Conservation (phyloP, 1,284 basidiomycete species). For the Ustilago esculenta region DNA sequence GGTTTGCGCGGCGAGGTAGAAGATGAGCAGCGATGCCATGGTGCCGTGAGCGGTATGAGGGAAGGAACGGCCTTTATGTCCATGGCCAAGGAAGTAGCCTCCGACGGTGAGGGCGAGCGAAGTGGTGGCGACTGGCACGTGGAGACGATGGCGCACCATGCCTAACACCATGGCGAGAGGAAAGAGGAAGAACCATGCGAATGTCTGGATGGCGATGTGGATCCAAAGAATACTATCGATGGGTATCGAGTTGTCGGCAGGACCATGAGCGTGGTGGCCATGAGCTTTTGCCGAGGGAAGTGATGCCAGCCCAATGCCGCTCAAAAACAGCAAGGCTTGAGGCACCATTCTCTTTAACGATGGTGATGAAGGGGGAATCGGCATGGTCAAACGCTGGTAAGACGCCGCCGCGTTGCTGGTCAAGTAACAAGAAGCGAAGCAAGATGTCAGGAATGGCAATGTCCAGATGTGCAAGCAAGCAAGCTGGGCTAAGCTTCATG, state of each 20-base stretch:
- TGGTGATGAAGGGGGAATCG: too few species aligned
- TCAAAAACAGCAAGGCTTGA: conserved; percentile 3
- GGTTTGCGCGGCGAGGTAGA: conserved; percentile 71
- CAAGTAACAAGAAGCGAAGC: too few species aligned
- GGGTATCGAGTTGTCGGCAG: conserved; percentile 54
- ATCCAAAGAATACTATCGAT: conserved; percentile 63
- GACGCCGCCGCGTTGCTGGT: too few species aligned
- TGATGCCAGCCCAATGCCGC: conserved; percentile 3
- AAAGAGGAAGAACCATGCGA: conserved; percentile 61
- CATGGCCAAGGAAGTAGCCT: conserved; percentile 62
- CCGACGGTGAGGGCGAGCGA: conserved; percentile 53
- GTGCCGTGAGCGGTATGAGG: conserved; percentile 63
- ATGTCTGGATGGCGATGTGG: conserved; percentile 58
- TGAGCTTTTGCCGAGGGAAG: conserved; percentile 38
- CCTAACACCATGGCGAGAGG: conserved; percentile 65
- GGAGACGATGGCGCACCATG: conserved; percentile 60
- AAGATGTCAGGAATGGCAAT: not conserved
- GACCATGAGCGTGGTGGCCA: conserved; percentile 49
- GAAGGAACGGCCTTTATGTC: conserved; percentile 61
- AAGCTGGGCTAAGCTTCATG: too few species aligned
- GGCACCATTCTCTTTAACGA: not conserved
- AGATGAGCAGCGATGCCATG: conserved; percentile 55
- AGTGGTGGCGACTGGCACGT: conserved; percentile 58
- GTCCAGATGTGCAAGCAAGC: too few species aligned
- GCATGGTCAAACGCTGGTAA: too few species aligned